Evolutionary conservation across 2,329 filamentous ascomycete species (phyloP).

Genomic region (Cryoendolithus antarcticus): DNA sequence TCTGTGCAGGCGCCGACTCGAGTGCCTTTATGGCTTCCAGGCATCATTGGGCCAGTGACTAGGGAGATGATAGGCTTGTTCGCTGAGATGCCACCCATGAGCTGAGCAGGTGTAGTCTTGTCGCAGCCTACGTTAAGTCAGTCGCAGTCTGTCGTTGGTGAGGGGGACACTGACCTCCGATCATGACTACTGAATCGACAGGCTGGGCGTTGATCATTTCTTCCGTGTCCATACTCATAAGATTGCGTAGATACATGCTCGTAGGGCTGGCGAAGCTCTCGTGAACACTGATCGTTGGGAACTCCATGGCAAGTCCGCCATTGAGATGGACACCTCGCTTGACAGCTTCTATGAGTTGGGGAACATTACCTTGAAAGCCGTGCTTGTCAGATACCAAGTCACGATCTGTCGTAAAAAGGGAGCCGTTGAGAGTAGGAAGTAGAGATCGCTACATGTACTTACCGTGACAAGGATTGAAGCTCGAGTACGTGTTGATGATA

Average conservation of each 20-base stretch:
- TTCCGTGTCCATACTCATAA: slow-evolving; percentile 72
- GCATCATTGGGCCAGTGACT: slow-evolving; percentile 64
- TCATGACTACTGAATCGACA: slow-evolving; percentile 49
- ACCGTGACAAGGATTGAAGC: slow-evolving; percentile 61
- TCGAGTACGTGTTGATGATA: slow-evolving; percentile 60
- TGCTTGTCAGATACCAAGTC: too few species aligned
- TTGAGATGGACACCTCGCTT: slow-evolving; percentile 55
- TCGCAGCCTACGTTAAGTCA: slow-evolving; percentile 47
- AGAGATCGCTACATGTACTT: background rate
- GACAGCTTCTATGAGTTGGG: slow-evolving; percentile 57
- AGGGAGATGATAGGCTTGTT: slow-evolving; percentile 59
- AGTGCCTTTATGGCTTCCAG: slow-evolving; percentile 51
- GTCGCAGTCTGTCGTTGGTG: background rate
- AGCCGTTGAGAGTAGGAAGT: background rate
- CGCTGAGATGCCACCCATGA: slow-evolving; percentile 64
- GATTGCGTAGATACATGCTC: slow-evolving; percentile 61
- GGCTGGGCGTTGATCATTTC: slow-evolving; percentile 66
- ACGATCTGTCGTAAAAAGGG: background rate
- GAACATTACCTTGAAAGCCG: slow-evolving; percentile 39
- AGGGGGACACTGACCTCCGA: slow-evolving; percentile 41
- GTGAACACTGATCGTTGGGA: slow-evolving; percentile 60
- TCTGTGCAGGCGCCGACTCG: slow-evolving; percentile 64
- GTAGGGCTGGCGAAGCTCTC: slow-evolving; percentile 59
- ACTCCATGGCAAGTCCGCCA: slow-evolving; percentile 58
- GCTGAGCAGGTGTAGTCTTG: slow-evolving; percentile 60